Evolutionary conservation across 2,329 filamentous ascomycete genomes (phyloP).

Genomic region (Scytalidium sp.): DNA sequence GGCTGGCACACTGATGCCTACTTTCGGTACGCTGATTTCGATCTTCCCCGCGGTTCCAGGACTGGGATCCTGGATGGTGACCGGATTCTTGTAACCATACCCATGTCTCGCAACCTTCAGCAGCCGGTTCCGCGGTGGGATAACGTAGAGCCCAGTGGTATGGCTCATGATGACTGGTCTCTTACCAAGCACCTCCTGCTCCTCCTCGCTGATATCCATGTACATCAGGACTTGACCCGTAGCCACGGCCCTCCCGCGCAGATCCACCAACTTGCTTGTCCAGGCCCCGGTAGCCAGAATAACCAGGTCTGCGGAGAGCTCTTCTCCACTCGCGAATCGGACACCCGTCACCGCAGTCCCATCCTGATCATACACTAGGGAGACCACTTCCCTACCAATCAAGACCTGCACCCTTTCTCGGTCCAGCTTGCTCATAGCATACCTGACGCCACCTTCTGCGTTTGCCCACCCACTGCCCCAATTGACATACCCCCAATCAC

Average conservation of each 20-base stretch:
- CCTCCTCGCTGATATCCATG: constrained; percentile 67
- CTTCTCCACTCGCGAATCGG: constrained; percentile 45
- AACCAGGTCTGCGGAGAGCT: constrained; percentile 65
- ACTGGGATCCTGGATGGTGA: constrained; percentile 12
- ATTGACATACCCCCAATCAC: constrained; percentile 68
- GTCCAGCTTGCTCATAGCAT: constrained; percentile 57
- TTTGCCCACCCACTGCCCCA: constrained; percentile 76
- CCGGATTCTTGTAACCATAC: constrained; percentile 51
- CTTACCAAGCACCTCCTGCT: constrained; percentile 61
- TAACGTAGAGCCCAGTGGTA: constrained; percentile 69
- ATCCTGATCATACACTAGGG: constrained; percentile 8
- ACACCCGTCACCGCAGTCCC: constrained; percentile 49
- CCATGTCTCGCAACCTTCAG: constrained; percentile 61
- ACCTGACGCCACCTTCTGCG: constrained; percentile 53
- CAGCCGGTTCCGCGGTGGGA: constrained; percentile 57
- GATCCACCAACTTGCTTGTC: constrained; percentile 74
- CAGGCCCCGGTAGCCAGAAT: constrained; percentile 86
- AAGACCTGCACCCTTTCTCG: constrained; percentile 45
- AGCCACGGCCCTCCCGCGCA: constrained; percentile 71
- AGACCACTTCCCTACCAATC: constrained; percentile 34
- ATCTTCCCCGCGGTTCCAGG: constrained; percentile 8
- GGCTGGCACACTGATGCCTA: not conserved
- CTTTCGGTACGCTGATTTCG: not conserved
- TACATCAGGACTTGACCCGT: constrained; percentile 83
- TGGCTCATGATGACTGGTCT: constrained; percentile 75